Percentiles rank a stretch among this genome's conserved stretches.
phyloP scores from a whole-genome alignment of 768 basidiomycete species.

The Naematelia aurantialba region DNA sequence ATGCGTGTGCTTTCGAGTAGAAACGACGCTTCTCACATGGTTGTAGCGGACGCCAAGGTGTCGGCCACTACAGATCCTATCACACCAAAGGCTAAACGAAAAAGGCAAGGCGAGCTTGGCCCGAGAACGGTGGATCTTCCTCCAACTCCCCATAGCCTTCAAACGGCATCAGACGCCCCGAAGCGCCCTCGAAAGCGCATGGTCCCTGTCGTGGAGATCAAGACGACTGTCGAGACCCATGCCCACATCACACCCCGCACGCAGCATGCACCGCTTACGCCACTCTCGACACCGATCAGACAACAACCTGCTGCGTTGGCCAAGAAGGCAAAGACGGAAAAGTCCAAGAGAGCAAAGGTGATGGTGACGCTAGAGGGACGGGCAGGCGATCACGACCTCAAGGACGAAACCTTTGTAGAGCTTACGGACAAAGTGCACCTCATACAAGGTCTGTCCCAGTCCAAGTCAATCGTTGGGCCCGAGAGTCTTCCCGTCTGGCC shows the following conservation, averaged over 20 bases:
- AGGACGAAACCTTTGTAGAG: neutral
- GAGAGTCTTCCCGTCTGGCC: neutral
- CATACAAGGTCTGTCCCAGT: slow-evolving; percentile 35
- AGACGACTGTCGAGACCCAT: no score
- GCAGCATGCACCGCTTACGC: no score
- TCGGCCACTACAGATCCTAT: neutral
- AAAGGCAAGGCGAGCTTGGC: neutral
- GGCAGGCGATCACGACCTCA: neutral
- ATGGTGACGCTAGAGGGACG: neutral
- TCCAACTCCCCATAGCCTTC: slow-evolving; percentile 2
- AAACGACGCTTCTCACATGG: no score
- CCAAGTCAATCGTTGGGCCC: no score
- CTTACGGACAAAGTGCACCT: slow-evolving; percentile 29
- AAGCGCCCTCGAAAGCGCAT: neutral
- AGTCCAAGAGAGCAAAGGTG: no score
- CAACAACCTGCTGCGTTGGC: no score
- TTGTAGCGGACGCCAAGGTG: no score
- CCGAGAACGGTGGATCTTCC: neutral
- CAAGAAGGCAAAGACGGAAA: no score
- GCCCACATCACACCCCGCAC: no score
- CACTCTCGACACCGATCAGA: no score
- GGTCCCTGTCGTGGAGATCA: neutral
- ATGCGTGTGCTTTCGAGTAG: no score
- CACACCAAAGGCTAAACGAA: no score
- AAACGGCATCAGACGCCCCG: neutral